Evolutionary conservation across 1,284 basidiomycete genomes (phyloP), one percentile per base, ranked within the genome.

Genomic region (Schizophyllum commune): DNA sequence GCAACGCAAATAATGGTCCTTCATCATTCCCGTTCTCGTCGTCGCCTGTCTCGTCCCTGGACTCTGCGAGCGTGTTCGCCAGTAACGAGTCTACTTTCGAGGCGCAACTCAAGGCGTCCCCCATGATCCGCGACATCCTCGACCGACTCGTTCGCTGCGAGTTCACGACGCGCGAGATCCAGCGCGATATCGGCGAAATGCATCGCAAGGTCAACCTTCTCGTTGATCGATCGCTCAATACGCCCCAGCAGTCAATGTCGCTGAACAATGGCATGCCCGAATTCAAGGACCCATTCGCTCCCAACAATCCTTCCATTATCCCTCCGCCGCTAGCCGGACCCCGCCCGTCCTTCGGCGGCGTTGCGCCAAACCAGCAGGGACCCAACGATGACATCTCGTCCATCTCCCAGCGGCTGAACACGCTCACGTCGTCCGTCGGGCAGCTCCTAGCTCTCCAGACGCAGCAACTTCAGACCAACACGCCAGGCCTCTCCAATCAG

Each of bases 361-460:
- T 89, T 66, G 84, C 86, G 21, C 87, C 88, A 27, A 86, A 88
- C 70, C 86, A 88, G 73, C 69, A 78, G 32, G 77, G 78, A 53
- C 83, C 85, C 32, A 70, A 76, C 15, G 89, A 91, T 71, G 91
- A 92, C 71, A 83, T 94, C 61, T 78, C 83, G 8, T 83, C 85
- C 56, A 88, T 95, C 52, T 88, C 90, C 8, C 89, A 90, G 68
- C 85, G 91, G 58, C 77, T 94, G 60, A 88, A 88, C 66, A 90
- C 88, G 13, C 77, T 95, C 64, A 94, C 91, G 32, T 86, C 88
- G 0, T 92, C 90, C n/a, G 92, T 95, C 56, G 89, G 92, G 19
- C 92, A 94, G 72, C 79, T 94, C 20, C 79, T 92, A 19, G 86
- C 86, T 9, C 72, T 91, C 39, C 89, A 91, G 70, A 89, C 86